Evolutionary conservation across 441 rosid genomes (phyloP).

Genomic region (Metrosideros polymorpha): DNA sequence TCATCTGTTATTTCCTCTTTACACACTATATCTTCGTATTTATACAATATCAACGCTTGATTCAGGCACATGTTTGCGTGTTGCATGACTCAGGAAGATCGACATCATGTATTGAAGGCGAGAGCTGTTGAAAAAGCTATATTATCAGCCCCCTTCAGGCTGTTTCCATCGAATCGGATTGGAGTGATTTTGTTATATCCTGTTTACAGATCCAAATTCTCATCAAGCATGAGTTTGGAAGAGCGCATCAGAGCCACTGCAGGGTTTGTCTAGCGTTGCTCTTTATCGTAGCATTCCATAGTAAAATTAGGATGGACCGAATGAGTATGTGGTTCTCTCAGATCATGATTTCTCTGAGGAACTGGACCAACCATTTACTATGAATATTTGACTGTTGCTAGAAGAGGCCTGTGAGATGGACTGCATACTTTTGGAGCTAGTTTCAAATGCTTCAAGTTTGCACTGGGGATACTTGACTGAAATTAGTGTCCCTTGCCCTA

Average conservation of each 20-base stretch:
- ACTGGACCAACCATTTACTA: not conserved
- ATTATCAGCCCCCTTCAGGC: not conserved
- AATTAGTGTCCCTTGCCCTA: fast-evolving
- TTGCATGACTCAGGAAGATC: not conserved
- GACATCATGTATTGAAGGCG: too few species aligned
- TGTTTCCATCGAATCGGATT: not conserved
- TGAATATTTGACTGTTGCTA: not conserved
- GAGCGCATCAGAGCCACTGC: not conserved
- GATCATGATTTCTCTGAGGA: not conserved
- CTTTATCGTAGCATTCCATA: not conserved
- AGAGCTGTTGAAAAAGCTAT: not conserved
- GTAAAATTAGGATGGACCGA: not conserved
- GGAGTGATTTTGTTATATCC: not conserved
- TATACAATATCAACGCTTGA: not conserved
- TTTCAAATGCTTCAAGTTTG: not conserved
- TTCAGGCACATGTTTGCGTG: not conserved
- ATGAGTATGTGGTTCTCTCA: fast-evolving
- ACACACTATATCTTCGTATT: fast-evolving
- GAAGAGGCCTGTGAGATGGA: not conserved
- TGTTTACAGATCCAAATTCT: not conserved
- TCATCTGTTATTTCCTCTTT: not conserved
- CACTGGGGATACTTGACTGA: not conserved
- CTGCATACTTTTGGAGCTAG: not conserved
- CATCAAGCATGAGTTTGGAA: not conserved
- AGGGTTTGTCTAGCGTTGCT: not conserved